These are phyloP conservation scores for Circinella minor DNA, from an alignment of 371 early-diverging fungal genomes.

Conservation along the genomic window DNA sequence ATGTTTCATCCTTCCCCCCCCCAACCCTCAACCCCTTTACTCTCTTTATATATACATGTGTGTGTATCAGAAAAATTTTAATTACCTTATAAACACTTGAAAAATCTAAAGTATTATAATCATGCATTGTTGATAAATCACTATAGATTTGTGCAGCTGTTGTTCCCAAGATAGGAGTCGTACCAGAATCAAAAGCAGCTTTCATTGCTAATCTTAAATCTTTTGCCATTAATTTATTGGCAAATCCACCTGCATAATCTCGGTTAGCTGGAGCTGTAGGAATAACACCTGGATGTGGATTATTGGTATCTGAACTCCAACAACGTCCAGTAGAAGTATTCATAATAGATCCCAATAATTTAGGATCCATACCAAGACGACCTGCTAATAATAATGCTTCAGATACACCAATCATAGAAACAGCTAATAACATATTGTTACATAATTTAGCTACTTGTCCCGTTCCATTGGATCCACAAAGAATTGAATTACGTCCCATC, in stretches of 20 bases:
- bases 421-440: constrained; percentile 96
- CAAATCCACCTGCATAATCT: constrained; percentile 93
- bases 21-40: no score
- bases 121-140: constrained; percentile 59
- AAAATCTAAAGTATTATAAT: constrained; percentile 73
- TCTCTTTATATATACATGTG: no score
- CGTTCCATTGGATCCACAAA: constrained; percentile 87
- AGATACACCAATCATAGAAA: constrained; percentile 91
- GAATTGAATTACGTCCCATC: constrained; percentile 96
- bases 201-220: constrained; percentile 91
- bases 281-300: constrained; percentile 89
- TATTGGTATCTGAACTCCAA: constrained; percentile 92
- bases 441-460: constrained; percentile 97
- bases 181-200: constrained; percentile 83
- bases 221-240: constrained; percentile 89
- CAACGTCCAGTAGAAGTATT: constrained; percentile 91
- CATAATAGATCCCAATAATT: constrained; percentile 81
- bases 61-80: not conserved
- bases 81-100: constrained; percentile 73
- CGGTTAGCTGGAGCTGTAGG: constrained; percentile 83
- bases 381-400: constrained; percentile 93
- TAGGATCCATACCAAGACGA: constrained; percentile 89
- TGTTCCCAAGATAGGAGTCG: constrained; percentile 75
- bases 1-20: no score
- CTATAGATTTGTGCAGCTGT: constrained; percentile 83